Evolutionary conservation across 139 green algal species (phyloP).

Genomic region (Chlorella sorokiniana): DNA sequence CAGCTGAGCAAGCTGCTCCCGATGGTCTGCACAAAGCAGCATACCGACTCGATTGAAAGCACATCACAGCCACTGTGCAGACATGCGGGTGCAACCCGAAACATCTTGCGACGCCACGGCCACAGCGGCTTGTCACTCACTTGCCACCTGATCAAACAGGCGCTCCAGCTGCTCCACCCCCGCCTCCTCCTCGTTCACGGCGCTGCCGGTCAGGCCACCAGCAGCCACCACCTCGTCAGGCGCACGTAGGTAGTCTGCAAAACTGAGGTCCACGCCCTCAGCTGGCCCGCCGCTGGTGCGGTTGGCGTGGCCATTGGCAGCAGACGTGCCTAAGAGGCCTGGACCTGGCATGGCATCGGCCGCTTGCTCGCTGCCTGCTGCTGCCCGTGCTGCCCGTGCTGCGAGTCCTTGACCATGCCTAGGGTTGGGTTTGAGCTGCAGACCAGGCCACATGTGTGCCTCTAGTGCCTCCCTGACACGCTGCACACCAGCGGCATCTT

Average conservation of each 20-base stretch:
- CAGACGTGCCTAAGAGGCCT: not conserved
- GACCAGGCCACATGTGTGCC: constrained; percentile 62
- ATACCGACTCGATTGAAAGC: not conserved
- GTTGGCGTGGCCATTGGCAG: not conserved
- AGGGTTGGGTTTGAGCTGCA: constrained; percentile 33
- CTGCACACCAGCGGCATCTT: constrained; percentile 33
- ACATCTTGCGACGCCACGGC: not conserved
- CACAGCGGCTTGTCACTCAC: not conserved
- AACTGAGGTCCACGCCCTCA: not conserved
- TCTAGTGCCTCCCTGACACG: constrained; percentile 61
- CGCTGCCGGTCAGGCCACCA: not conserved
- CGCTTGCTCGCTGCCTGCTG: not conserved
- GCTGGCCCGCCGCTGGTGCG: not conserved
- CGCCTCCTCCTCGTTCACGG: not conserved
- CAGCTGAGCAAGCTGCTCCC: constrained; percentile 11
- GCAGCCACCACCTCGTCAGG: not conserved
- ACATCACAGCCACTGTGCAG: not conserved
- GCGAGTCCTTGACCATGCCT: not conserved
- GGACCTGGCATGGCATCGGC: not conserved
- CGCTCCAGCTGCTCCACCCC: constrained; percentile 25
- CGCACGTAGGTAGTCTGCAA: constrained; percentile 10
- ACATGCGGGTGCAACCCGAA: not conserved
- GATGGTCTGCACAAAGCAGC: constrained; percentile 11
- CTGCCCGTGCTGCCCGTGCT: not conserved
- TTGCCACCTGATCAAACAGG: constrained; percentile 4